Conservation (phyloP, 2,329 filamentous ascomycete species). For the Harringtonia aguacate region DNA sequence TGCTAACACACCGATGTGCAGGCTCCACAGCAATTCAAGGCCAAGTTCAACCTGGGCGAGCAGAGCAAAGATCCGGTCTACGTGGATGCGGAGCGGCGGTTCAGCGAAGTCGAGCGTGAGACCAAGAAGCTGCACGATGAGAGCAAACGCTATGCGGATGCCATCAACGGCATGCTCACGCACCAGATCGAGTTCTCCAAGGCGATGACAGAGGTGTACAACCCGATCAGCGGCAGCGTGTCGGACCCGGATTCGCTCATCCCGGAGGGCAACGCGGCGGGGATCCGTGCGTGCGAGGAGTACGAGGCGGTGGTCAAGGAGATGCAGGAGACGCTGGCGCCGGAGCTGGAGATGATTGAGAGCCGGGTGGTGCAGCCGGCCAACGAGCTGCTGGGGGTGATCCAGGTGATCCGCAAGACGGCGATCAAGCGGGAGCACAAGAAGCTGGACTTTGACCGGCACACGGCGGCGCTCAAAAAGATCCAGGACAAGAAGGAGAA, state of each 20-base stretch:
- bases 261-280: conserved; percentile 79
- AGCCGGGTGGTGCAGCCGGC: conserved; percentile 81
- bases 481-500: conserved; percentile 97
- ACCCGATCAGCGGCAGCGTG: conserved; percentile 90
- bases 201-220: conserved; percentile 93
- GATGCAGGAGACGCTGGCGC: conserved; percentile 74
- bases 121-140: conserved; percentile 97
- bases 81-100: conserved; percentile 85
- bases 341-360: conserved; percentile 97
- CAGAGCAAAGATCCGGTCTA: conserved; percentile 93
- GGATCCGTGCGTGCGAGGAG: conserved; percentile 90
- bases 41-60: conserved; percentile 91
- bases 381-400: conserved; percentile 84
- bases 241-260: conserved; percentile 82
- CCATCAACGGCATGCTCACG: conserved; percentile 94
- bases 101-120: conserved; percentile 86
- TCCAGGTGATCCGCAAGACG: conserved; percentile 90
- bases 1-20: conserved; percentile 15
- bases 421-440: conserved; percentile 91
- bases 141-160: conserved; percentile 92
- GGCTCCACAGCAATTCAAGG: conserved; percentile 87
- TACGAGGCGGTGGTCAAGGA: conserved; percentile 89
- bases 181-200: conserved; percentile 98
- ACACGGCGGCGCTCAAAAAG: conserved; percentile 76
- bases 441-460: conserved; percentile 90